Base-by-base conservation (phyloP, 352 stramenopile species). In the Peronospora belbahrii region DNA sequence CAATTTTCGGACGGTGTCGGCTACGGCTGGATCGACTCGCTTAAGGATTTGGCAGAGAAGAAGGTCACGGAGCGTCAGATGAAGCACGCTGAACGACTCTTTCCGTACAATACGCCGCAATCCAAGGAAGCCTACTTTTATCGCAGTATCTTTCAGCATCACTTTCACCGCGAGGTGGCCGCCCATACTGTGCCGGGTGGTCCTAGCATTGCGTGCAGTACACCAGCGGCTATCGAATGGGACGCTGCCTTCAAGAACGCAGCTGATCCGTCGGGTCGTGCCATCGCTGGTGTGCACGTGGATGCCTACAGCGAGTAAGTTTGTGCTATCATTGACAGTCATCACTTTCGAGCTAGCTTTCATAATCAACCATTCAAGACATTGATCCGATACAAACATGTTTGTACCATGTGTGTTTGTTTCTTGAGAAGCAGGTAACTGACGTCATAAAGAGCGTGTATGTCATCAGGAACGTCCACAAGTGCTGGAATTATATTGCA, bases 1-100 rank as follows among this genome's bases (percentile, higher is more conserved):
- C 96, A 99, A 79, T 99, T 99, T 61, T 98, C 90, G 77, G 96
- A 99, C 60, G 96, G 96, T 55, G 96, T 99, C 13, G 96, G 96
- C 47, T 99, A 99, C 65, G 94, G 94, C 48, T 99, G 96, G 96
- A 98, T 99, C 53, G 96, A 99, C 64, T 84, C 84, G 58, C 79
- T 99, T 17, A 95, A 95, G 59, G 95, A 97, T 45, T 80, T 95
- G 68, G 94, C 95, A 18, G 95, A 98, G 47, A 74, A 77, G 15
- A 83, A 95, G 36, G 88, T 98, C 45, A 88, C 86, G n/a, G 95
- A 98, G 65, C 87, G 96, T 56, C 95, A 97, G 74, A 97, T 97
- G 85, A 83, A 88, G 61, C 77, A 92, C 65, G 91, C 95, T 6
- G 68, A 81, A 54, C 94, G 97, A 35, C 69, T 97, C 18, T 99